Evolutionary conservation across 768 basidiomycete species (phyloP), one percentile per base, ranked within the genome.

Genomic region (Trametes cinnabarina): DNA sequence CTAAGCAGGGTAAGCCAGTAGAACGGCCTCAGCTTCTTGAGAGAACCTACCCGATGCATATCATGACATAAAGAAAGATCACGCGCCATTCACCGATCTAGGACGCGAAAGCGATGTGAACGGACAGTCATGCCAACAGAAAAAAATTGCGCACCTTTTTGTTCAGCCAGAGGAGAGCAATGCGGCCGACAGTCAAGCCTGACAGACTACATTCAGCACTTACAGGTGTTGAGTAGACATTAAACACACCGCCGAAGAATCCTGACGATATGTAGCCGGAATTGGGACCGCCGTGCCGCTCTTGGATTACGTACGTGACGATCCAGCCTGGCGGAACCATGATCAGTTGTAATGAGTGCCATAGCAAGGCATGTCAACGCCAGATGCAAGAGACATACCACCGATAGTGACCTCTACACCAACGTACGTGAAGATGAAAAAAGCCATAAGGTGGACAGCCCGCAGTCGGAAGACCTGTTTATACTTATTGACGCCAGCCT

Each of bases 111-210:
- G 53, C 6, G 47, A 26, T 4, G 35, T 41, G 5, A 4, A n/a
- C n/a, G n/a, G n/a, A n/a, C n/a, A n/a, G n/a, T n/a, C n/a, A n/a
- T n/a, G n/a, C n/a, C n/a, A n/a, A n/a, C n/a, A n/a, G n/a, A n/a
- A n/a, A n/a, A n/a, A n/a, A n/a, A n/a, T n/a, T n/a, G n/a, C 40
- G 15, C 56, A 76, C 78, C 64, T 69, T 72, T 46, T 73, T 69
- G 59, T 81, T 85, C 6, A 85, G 69, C 68, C 78, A 80, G 20
- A 85, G 71, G 5, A 85, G 73, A 2, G 73, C 68, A 6, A 86
- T 69, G 22, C 85, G 76, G 0, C 85, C 84, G 4, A 82, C 57
- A 0, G 80, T 82, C 12, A 85, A 64, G 14, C 79, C 79, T 78
- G n/a, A 1, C 30, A 32, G 12, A 7, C 30, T 6, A 7, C 30